Evolutionary conservation across 371 early-diverging fungal genomes (phyloP).

Genomic region (Lichtheimia ramosa): DNA sequence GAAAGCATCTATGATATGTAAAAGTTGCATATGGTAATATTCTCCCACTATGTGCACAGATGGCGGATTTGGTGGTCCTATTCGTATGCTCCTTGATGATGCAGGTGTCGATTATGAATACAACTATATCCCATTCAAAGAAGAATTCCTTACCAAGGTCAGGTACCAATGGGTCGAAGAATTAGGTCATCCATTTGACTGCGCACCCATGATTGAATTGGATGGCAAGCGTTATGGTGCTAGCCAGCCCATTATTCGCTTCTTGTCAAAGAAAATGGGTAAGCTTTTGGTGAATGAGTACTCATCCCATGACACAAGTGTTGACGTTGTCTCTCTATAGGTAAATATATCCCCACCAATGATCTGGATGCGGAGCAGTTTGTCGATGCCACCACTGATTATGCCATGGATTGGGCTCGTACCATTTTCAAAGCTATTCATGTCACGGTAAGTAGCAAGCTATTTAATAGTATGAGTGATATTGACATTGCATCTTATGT

Average conservation of each 20-base stretch:
- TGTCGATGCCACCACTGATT: constrained; percentile 21
- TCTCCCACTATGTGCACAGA: not conserved
- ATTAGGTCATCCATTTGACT: constrained; percentile 10
- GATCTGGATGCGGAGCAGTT: constrained; percentile 23
- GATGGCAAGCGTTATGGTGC: constrained; percentile 26
- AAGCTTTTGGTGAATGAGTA: not conserved
- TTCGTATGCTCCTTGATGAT: constrained; percentile 11
- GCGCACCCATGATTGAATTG: constrained; percentile 23
- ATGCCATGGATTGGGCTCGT: constrained; percentile 12
- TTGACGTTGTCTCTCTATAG: not conserved
- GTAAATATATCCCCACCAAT: constrained; percentile 21
- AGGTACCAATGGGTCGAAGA: constrained; percentile 1
- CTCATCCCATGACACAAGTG: not conserved
- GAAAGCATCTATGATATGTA: too few species aligned
- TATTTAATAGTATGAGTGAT: not conserved
- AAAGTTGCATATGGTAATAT: too few species aligned
- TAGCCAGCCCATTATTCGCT: constrained; percentile 21
- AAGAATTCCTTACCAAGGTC: not conserved
- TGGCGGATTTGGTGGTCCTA: constrained; percentile 2
- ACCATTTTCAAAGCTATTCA: not conserved
- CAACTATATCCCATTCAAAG: not conserved
- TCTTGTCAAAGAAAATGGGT: constrained; percentile 24
- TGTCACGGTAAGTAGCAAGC: not conserved
- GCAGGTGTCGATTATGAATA: constrained; percentile 11
- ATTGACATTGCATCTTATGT: too few species aligned